A percentile compares a stretch with the other conserved stretches of the same genome.
phyloP scores from a whole-genome alignment of 768 basidiomycete genomes.

The Lactarius psammicola region DNA sequence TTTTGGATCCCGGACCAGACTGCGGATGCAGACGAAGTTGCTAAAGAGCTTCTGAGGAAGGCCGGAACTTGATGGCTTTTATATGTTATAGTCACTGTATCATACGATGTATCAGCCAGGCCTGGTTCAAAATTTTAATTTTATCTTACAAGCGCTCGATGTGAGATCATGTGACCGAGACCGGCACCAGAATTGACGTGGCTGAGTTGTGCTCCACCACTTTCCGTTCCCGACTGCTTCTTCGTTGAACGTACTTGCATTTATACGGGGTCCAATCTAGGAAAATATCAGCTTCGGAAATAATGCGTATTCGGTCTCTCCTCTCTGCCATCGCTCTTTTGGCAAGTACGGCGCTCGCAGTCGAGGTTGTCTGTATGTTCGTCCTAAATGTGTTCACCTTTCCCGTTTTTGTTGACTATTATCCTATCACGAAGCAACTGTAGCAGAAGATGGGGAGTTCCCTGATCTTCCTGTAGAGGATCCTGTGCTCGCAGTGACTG shows the following conservation, averaged over 20 bases:
- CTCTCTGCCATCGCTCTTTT: slow-evolving; percentile 23
- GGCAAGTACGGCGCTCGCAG: slow-evolving; percentile 22
- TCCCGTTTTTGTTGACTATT: not conserved
- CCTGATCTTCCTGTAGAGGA: slow-evolving; percentile 49
- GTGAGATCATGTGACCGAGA: slow-evolving; percentile 19
- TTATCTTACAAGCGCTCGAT: not conserved
- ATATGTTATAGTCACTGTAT: not conserved
- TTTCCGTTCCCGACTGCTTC: not conserved
- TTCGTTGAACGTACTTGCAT: not conserved
- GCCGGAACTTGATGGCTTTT: slow-evolving; percentile 32
- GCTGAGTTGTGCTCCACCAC: not conserved
- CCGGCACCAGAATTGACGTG: slow-evolving; percentile 6
- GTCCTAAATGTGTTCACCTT: not conserved
- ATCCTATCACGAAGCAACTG: not conserved
- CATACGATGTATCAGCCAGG: slow-evolving; percentile 8
- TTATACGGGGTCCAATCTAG: slow-evolving; percentile 5
- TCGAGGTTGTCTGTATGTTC: slow-evolving; percentile 28
- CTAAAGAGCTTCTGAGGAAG: slow-evolving; percentile 65
- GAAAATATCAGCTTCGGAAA: not conserved
- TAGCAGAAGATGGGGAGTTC: slow-evolving; percentile 23
- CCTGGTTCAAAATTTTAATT: not conserved
- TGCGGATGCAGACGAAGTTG: slow-evolving; percentile 68
- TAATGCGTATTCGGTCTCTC: slow-evolving; percentile 27
- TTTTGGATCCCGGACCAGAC: slow-evolving; percentile 68
- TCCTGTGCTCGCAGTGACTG: slow-evolving; percentile 42